Evolutionary conservation across 176 grass and related monocot species (phyloP).

Genomic region (Musa troglodytarum): DNA sequence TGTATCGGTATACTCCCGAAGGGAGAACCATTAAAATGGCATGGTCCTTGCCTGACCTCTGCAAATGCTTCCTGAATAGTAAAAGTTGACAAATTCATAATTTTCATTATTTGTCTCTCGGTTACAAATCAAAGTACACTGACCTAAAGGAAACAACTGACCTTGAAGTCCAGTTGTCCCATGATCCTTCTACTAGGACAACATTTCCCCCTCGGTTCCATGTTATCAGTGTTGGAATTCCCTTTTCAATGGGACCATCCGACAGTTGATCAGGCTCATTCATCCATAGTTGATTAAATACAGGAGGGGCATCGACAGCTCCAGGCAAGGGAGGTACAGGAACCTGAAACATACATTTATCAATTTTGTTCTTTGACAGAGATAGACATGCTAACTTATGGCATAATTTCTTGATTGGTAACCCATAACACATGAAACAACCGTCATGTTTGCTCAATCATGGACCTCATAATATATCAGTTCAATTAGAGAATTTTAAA

Average conservation of each 20-base stretch:
- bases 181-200: constrained; percentile 93
- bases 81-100: constrained; percentile 4
- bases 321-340: constrained; percentile 82
- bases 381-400: background rate
- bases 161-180: constrained; percentile 98
- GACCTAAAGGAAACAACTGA: constrained; percentile 25
- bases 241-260: constrained; percentile 62
- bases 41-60: constrained; percentile 86
- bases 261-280: constrained; percentile 50
- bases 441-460: background rate
- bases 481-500: background rate
- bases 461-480: background rate
- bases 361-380: constrained; percentile 1
- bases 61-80: constrained; percentile 63
- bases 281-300: constrained; percentile 69
- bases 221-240: constrained; percentile 76
- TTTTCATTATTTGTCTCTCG: constrained; percentile 6
- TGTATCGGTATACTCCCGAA: constrained; percentile 83
- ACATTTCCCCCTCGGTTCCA: constrained; percentile 83
- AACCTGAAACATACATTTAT: constrained; percentile 46
- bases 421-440: background rate
- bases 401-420: background rate
- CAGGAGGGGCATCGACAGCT: constrained; percentile 54
- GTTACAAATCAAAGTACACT: constrained; percentile 9
- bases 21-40: constrained; percentile 83